Evolutionary conservation across 768 basidiomycete genomes (phyloP), one percentile per base, ranked within the genome.

Genomic region (Suillus lakei): DNA sequence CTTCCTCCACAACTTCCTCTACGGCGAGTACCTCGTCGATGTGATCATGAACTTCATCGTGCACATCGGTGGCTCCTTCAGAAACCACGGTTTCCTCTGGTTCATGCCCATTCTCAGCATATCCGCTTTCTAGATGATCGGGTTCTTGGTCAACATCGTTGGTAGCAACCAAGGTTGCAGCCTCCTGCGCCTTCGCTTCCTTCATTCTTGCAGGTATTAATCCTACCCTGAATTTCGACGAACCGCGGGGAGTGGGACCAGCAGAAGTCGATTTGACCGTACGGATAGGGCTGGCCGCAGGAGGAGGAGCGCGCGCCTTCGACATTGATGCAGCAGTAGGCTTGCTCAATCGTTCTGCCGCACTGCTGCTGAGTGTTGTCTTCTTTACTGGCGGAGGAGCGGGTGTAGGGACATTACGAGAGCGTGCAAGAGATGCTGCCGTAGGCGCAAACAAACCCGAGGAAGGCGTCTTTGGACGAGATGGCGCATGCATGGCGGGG

Each of bases 261-360:
- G 69, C 26, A 62, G 75, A 63, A 54, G 74, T 67, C 26, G 79
- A 69, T 54, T 79, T 73, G 12, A 74, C 65, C 13, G 82, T 66
- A 50, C 66, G 69, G 5, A 71, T 63, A 39, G 75, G 70, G 30
- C 69, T 72, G 46, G 32, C 59, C 38, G 67, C 16, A 30, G 70
- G 58, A 9, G 55, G 70, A 4, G 75, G 67, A n/a, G 80, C 67
- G 21, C 88, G 84, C 26, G 85, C 85, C 72, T 86, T 89, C 28
- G 87, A 87, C 64, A 91, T 72, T 2, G 91, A 91, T 32, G 92
- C 89, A 12, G 91, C 91, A 1, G 92, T 93, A n/a, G 92, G 92
- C 75, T 92, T 92, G 76, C 86, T 91, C 50, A 93, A 79, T 60
- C 92, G 84, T 64, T 91, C 90, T 13, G 88, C 81, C 0, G 82